A percentile compares a stretch with the other conserved stretches of the same genome.
phyloP scores from a whole-genome alignment of 768 basidiomycete genomes.

The Podaxis sp. region DNA sequence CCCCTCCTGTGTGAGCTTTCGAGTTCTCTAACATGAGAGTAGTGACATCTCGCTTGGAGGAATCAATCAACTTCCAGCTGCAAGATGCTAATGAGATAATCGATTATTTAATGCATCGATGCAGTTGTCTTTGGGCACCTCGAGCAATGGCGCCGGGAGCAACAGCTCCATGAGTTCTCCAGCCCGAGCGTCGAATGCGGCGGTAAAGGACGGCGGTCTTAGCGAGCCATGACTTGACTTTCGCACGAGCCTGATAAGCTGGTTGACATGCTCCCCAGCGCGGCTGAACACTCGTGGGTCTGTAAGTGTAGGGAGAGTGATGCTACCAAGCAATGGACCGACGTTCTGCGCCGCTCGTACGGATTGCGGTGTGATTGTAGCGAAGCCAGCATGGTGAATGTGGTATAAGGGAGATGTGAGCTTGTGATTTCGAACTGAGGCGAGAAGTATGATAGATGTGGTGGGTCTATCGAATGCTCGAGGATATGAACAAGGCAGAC shows the following conservation, averaged over 20 bases:
- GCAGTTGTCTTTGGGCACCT: not conserved
- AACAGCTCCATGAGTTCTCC: not conserved
- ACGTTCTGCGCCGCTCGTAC: not conserved
- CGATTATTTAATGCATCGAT: too few species aligned
- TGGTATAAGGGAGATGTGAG: not conserved
- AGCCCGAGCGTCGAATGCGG: not conserved
- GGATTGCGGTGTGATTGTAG: not conserved
- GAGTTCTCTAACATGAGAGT: constrained; percentile 36
- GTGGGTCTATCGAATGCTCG: not conserved
- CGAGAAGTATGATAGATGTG: not conserved
- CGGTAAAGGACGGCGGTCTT: not conserved
- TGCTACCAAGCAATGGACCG: not conserved
- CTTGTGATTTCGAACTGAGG: not conserved
- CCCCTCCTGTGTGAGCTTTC: not conserved
- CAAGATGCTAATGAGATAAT: too few species aligned
- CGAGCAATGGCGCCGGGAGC: not conserved
- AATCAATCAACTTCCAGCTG: not conserved
- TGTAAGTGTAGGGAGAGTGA: not conserved
- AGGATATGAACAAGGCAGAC: not conserved
- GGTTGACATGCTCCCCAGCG: not conserved
- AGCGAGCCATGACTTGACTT: not conserved
- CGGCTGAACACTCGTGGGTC: not conserved
- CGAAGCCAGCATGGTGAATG: not conserved
- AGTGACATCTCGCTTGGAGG: too few species aligned
- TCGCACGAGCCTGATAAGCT: not conserved